Evolutionary conservation across 352 stramenopile species (phyloP), one percentile per base, ranked within the genome.

Genomic region (Phytophthora kernoviae): DNA sequence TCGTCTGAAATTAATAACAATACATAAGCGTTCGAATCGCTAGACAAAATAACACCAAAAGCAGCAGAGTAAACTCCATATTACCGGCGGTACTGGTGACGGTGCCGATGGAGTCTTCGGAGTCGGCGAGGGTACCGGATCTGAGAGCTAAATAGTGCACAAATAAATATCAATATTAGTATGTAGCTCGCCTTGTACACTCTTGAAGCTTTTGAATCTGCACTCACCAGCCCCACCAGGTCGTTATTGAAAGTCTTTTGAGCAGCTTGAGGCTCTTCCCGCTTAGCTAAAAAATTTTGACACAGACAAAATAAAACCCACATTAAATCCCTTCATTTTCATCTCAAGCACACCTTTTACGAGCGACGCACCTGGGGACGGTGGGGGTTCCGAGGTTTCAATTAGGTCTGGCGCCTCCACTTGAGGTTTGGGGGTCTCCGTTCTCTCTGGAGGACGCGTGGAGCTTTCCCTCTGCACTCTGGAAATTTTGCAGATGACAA

Each of bases 191-290:
- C n/a, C 12, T 21, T 21, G 24, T 30, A 7, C 6, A 30, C 8
- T 17, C 4, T 43, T 6, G 21, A 11, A 4, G 21, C 4, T 22
- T 20, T 18, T 17, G 2, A 11, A 22, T 21, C 9, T 30, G 22
- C 3, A 69, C 70, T 62, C 56, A 94, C 84, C 58, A 94, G 70
- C 1, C 85, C 85, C 42, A 94, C 83, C 32, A 94, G 72, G 54
- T 94, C 85, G 52, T 94, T 77, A 26, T 94, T 91, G 51, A 92
- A 92, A 7, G 73, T 69, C 49, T 94, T 92, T 21, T 81, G 59
- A 0, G 62, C 56, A 15, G 66, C 53, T 15, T 60, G 50, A 0
- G 73, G 39, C 14, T 94, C 79, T 36, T 87, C 72, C 37, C 75
- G 70, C 55, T 90, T 87, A 11, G 63, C 80, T 91, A 0, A 58